Evolutionary conservation across 305 asterid genomes (phyloP).

Genomic region (Ruellia speciosa): DNA sequence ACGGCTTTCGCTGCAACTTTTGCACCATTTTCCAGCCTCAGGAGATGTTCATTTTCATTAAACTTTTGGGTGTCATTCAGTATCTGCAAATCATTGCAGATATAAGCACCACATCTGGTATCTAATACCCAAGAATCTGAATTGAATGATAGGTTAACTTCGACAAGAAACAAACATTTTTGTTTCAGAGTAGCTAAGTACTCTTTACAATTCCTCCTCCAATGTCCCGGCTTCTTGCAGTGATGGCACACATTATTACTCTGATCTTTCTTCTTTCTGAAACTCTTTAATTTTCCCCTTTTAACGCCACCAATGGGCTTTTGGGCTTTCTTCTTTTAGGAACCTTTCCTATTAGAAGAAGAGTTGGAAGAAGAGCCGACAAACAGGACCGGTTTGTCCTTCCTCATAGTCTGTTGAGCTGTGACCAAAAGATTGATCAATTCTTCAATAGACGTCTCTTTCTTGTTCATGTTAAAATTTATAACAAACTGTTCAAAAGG

Average conservation of each 20-base stretch:
- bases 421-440: background rate
- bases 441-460: background rate
- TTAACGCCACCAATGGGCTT: too few species aligned
- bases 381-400: background rate
- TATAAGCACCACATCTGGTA: background rate
- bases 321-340: too few species aligned
- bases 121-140: background rate
- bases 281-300: too few species aligned
- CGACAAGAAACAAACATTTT: background rate
- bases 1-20: background rate
- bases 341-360: too few species aligned
- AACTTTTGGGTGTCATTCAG: background rate
- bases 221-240: too few species aligned
- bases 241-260: too few species aligned
- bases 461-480: background rate
- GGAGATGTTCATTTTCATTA: background rate
- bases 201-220: too few species aligned
- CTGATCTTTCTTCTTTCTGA: too few species aligned
- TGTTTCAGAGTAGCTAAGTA: too few species aligned
- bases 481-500: background rate
- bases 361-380: background rate
- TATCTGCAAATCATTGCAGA: background rate
- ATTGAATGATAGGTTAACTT: constrained; percentile 1
- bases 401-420: background rate
- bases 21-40: background rate